These are phyloP conservation scores for Verticillium nonalfalfae DNA, from an alignment of 2,329 filamentous ascomycete genomes.

Conservation along the genomic window DNA sequence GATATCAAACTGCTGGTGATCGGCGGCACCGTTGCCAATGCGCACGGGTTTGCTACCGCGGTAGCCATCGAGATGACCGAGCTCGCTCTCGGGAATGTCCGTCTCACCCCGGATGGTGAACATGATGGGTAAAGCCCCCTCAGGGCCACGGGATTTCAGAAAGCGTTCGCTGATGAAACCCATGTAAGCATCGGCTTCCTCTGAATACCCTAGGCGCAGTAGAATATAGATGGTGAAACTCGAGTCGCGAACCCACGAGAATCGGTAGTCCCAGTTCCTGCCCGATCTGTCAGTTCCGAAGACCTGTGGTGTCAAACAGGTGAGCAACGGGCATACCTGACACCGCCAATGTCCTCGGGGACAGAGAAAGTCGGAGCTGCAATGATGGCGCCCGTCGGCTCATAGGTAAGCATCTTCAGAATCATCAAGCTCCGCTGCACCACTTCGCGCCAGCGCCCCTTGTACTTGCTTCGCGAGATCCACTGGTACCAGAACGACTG, in stretches of 20 bases:
- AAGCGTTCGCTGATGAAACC: conserved; percentile 70
- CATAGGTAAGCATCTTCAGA: conserved; percentile 70
- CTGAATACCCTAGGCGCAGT: conserved; percentile 66
- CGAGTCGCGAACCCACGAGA: conserved; percentile 70
- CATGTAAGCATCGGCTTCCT: conserved; percentile 74
- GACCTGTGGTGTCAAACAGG: neutral
- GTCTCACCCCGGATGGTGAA: conserved; percentile 72
- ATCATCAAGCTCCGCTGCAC: conserved; percentile 67
- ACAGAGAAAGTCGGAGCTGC: conserved; percentile 73
- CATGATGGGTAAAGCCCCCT: conserved; percentile 70
- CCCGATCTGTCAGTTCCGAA: neutral
- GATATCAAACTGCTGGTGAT: conserved; percentile 72
- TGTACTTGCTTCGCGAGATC: conserved; percentile 65
- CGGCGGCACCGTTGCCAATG: conserved; percentile 71
- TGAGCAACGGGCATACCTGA: conserved; percentile 24
- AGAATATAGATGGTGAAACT: conserved; percentile 76
- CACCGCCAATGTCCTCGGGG: conserved; percentile 66
- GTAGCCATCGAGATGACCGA: conserved; percentile 68
- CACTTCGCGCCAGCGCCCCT: conserved; percentile 66
- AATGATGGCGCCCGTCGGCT: conserved; percentile 72
- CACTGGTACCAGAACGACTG: conserved; percentile 69
- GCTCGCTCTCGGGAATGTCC: conserved; percentile 64
- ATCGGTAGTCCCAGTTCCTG: conserved; percentile 68
- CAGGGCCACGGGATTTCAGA: conserved; percentile 49
- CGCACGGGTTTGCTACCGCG: conserved; percentile 64